Percentiles rank a stretch among this genome's conserved stretches.
Conservation (phyloP, 768 basidiomycete species). For the Rhodotorula taiwanensis region DNA sequence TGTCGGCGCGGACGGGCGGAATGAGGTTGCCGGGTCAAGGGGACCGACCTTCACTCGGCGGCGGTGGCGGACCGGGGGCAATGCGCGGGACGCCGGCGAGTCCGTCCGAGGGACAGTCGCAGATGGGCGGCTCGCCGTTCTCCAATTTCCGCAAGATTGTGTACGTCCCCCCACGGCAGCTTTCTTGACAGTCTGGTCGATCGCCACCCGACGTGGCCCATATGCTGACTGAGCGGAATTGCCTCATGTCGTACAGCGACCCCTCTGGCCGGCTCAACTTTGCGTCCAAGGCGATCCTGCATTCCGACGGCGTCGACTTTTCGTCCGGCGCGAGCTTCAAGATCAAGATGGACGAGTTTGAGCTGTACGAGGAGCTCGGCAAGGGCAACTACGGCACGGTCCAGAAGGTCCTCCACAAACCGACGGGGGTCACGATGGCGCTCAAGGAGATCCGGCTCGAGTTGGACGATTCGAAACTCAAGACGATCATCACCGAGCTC, state of each 20-base stretch:
- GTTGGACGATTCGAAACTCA: conserved; percentile 84
- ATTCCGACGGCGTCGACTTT: conserved; percentile 82
- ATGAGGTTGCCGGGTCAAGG: conserved; percentile 57
- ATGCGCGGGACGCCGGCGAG: conserved; percentile 31
- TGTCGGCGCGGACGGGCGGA: conserved; percentile 35
- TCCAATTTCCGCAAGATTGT: conserved; percentile 89
- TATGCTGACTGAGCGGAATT: no score
- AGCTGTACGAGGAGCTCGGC: conserved; percentile 86
- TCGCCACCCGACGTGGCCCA: neutral
- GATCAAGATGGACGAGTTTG: conserved; percentile 81
- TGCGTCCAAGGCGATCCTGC: conserved; percentile 81
- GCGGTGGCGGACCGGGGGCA: conserved; percentile 52
- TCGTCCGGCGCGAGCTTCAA: conserved; percentile 80
- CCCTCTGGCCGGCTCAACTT: conserved; percentile 94
- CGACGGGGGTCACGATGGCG: conserved; percentile 93
- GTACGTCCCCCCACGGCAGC: conserved; percentile 52
- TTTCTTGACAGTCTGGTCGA: neutral
- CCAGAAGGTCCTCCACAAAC: conserved; percentile 86
- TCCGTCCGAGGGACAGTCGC: conserved; percentile 27
- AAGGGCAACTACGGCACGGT: conserved; percentile 97
- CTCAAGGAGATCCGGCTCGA: conserved; percentile 99
- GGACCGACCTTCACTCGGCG: conserved; percentile 68
- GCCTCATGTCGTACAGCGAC: conserved; percentile 55
- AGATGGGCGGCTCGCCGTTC: conserved; percentile 66
- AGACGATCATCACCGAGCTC: conserved; percentile 96